phyloP scores from a whole-genome alignment of 1,284 basidiomycete genomes.

The Jaminaea rosea region DNA sequence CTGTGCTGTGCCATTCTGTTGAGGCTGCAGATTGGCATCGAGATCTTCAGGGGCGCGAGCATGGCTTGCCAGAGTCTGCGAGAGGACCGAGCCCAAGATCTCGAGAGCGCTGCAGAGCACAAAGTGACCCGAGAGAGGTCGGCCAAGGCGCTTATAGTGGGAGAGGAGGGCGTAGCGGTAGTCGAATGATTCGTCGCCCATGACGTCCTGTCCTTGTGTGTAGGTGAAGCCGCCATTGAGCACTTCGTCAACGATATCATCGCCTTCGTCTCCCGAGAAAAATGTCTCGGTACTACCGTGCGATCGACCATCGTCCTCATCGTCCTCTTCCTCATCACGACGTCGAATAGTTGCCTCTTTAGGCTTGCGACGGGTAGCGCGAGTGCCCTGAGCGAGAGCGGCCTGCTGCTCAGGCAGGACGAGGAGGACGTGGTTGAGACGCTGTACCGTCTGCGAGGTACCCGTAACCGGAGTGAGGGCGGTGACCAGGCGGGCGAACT shows the following conservation, averaged over 20 bases:
- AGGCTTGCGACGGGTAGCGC: conserved; percentile 24
- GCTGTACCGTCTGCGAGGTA: conserved; percentile 56
- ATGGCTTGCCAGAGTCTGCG: conserved; percentile 61
- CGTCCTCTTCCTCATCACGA: conserved; percentile 3
- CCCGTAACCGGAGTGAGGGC: conserved; percentile 56
- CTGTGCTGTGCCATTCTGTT: too few species aligned
- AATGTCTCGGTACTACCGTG: conserved; percentile 49
- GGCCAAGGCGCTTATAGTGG: conserved; percentile 64
- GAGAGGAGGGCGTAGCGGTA: conserved; percentile 57
- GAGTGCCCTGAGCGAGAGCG: conserved; percentile 47
- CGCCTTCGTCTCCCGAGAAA: conserved; percentile 43
- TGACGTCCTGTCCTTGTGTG: conserved; percentile 6
- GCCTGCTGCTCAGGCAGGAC: conserved; percentile 44
- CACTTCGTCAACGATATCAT: conserved; percentile 15
- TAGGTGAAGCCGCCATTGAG: conserved; percentile 26
- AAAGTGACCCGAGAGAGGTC: conserved; percentile 77
- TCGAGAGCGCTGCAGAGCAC: conserved; percentile 75
- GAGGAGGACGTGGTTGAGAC: conserved; percentile 51
- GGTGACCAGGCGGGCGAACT: conserved; percentile 60
- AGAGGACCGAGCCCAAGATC: conserved; percentile 69
- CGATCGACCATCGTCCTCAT: conserved; percentile 19
- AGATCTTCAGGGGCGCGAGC: conserved; percentile 11
- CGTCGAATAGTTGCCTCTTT: conserved; percentile 23
- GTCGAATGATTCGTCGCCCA: conserved; percentile 17
- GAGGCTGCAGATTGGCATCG: too few species aligned